Evolutionary conservation across 2,329 filamentous ascomycete species (phyloP).

Genomic region (Nigrograna mackinnonii): DNA sequence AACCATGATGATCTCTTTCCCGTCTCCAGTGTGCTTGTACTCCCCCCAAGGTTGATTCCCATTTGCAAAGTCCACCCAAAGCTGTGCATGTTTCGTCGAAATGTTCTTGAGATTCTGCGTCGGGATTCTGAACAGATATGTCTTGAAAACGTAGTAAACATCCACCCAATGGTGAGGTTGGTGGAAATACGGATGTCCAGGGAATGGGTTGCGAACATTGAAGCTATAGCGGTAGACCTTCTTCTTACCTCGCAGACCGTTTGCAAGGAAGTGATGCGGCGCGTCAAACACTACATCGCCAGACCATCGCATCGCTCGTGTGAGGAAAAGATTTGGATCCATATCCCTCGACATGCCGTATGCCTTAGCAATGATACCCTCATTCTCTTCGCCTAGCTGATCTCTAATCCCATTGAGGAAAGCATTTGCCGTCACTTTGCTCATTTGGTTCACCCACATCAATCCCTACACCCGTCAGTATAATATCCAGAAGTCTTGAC

Average conservation of each 20-base stretch:
- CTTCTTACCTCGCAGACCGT: slow-evolving; percentile 15
- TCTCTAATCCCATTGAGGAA: slow-evolving; percentile 25
- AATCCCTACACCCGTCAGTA: too few relatives aligned
- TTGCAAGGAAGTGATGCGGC: slow-evolving; percentile 16
- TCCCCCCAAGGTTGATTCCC: slow-evolving; percentile 20
- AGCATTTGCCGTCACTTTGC: slow-evolving; percentile 20
- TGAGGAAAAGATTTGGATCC: slow-evolving; percentile 42
- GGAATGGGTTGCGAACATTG: slow-evolving; percentile 30
- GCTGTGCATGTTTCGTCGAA: slow-evolving; percentile 21
- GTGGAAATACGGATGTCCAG: slow-evolving; percentile 14
- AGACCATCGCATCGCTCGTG: slow-evolving; percentile 43
- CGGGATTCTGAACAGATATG: slow-evolving; percentile 21
- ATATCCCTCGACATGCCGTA: slow-evolving; percentile 42
- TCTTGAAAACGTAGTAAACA: slow-evolving; percentile 28
- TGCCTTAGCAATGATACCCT: slow-evolving; percentile 22
- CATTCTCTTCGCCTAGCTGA: slow-evolving; percentile 13
- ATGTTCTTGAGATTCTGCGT: slow-evolving; percentile 16
- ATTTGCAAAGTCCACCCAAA: slow-evolving; percentile 24
- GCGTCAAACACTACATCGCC: slow-evolving; percentile 49
- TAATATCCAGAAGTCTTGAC: too few relatives aligned
- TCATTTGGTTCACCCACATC: too few relatives aligned
- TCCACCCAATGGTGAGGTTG: slow-evolving; percentile 33
- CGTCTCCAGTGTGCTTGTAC: slow-evolving; percentile 14
- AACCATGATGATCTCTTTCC: slow-evolving; percentile 18
- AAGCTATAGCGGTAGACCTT: slow-evolving; percentile 30